Evolutionary conservation across 2,329 filamentous ascomycete genomes (phyloP).

Genomic region (Aspergillus sp.): DNA sequence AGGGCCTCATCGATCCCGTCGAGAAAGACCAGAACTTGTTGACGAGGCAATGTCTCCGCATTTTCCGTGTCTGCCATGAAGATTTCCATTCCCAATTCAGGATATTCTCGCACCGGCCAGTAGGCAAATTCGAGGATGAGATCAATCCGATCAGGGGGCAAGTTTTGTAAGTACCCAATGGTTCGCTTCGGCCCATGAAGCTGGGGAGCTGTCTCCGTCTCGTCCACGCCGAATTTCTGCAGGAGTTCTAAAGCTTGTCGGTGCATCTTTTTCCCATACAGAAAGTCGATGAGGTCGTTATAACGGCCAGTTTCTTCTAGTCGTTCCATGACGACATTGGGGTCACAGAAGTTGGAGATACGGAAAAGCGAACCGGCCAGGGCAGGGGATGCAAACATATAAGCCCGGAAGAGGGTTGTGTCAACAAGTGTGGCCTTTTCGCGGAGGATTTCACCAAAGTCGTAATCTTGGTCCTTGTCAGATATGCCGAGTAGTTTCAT

Average conservation of each 20-base stretch:
- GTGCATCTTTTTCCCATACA: slow-evolving; percentile 92
- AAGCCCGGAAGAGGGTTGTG: slow-evolving; percentile 87
- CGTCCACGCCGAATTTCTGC: slow-evolving; percentile 68
- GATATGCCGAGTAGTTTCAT: slow-evolving; percentile 44
- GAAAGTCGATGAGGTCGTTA: slow-evolving; percentile 93
- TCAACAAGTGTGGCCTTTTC: slow-evolving; percentile 81
- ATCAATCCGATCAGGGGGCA: slow-evolving; percentile 83
- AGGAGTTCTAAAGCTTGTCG: slow-evolving; percentile 79
- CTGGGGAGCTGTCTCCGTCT: slow-evolving; percentile 39
- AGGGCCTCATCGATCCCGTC: slow-evolving; percentile 63
- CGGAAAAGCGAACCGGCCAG: slow-evolving; percentile 87
- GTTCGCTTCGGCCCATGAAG: slow-evolving; percentile 80
- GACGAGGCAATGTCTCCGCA: slow-evolving; percentile 79
- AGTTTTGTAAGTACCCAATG: slow-evolving; percentile 80
- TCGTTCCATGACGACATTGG: slow-evolving; percentile 89
- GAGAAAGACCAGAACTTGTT: slow-evolving; percentile 70
- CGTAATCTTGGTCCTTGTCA: slow-evolving; percentile 46
- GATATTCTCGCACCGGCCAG: slow-evolving; percentile 74
- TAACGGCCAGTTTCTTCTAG: slow-evolving; percentile 84
- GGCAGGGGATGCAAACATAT: slow-evolving; percentile 86
- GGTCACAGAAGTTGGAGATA: slow-evolving; percentile 95
- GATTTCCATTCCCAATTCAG: slow-evolving; percentile 80
- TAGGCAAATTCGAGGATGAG: slow-evolving; percentile 85
- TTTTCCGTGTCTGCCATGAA: slow-evolving; percentile 94
- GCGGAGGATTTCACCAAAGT: slow-evolving; percentile 67